Evolutionary conservation across 2,329 filamentous ascomycete genomes (phyloP), one percentile per base, ranked within the genome.

Genomic region (Fusarium sp.): DNA sequence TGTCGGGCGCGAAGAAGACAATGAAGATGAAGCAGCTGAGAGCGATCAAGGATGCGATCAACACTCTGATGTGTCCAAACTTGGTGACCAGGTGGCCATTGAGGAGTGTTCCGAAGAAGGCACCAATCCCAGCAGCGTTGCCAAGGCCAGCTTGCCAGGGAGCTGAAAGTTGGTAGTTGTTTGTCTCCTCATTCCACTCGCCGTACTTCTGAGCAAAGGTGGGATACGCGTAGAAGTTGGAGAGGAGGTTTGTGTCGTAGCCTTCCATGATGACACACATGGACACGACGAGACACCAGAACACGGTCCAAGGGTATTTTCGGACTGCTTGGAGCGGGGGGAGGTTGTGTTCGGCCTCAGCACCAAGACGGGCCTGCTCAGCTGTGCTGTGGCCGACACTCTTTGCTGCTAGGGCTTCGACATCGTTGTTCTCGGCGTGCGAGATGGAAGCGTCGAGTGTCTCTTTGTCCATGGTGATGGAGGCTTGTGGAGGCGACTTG

Each of bases 121-220:
- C 78, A 6, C 85, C 85, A 10, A 83, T 79, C 17, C 78, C 74
- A 0, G 80, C 76, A 2, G 78, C 83, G 30, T 83, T 83, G 26
- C 76, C 75, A 1, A 87, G 72, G 0, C 79, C 83, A 4, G 83
- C 79, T 68, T 86, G 84, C 86, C 86, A 87, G 1, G 79, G 67
- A 0, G 82, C 80, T 0, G 81, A 76, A 26, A 87, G 75, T 62
- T 85, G 75, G 50, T 77, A 76, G 30, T 68, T 62, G 4, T 66
- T 61, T 3, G 58, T 72, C 17, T 50, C 63, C 11, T 67, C 74
- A 45, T 74, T 70, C 48, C 71, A 76, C 35, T 71, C 68, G 3
- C 76, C 77, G 28, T 77, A 79, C 15, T 70, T 75, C n/a, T 65
- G 65, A 1, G 69, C 62, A 20, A 74, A 73, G 1, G 67, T 52